Evolutionary conservation across 257 asterid genomes (phyloP).

Genomic region (Jaltomata sinuosa): DNA sequence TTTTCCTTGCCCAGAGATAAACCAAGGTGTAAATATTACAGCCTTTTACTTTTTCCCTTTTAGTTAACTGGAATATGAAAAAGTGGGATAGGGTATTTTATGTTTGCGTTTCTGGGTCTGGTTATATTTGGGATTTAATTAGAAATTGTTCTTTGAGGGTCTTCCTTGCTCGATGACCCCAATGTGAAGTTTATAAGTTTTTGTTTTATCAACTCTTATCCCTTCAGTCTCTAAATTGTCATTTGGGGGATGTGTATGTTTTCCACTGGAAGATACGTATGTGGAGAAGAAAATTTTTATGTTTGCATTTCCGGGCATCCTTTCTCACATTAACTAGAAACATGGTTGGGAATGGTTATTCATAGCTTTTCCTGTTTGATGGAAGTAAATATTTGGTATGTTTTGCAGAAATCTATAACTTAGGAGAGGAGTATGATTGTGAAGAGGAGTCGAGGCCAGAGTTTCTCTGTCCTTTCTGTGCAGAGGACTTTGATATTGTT

Average conservation of each 20-base stretch:
- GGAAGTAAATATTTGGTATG: neutral
- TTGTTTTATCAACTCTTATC: neutral
- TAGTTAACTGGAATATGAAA: neutral
- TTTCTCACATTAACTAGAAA: neutral
- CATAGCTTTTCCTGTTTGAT: neutral
- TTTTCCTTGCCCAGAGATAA: neutral
- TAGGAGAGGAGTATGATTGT: conserved; percentile 55
- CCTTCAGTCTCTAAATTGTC: neutral
- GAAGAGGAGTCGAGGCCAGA: conserved; percentile 63
- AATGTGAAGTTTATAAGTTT: neutral
- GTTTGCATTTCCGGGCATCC: neutral
- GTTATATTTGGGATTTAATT: neutral
- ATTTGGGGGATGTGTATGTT: neutral
- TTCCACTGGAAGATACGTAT: neutral
- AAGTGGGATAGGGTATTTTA: neutral
- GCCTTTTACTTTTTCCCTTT: neutral
- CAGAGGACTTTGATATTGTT: conserved; percentile 72
- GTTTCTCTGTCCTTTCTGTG: conserved; percentile 79
- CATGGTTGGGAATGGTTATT: neutral
- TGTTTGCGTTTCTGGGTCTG: neutral
- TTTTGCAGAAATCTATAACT: conserved; percentile 31
- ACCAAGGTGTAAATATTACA: neutral
- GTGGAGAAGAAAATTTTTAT: neutral
- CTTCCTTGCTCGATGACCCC: neutral
- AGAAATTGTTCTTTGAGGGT: neutral